Percentiles rank a stretch among this genome's conserved stretches.
Evolutionary conservation across 2,329 filamentous ascomycete genomes (phyloP).

Genomic region (Emergomyces orientalis): DNA sequence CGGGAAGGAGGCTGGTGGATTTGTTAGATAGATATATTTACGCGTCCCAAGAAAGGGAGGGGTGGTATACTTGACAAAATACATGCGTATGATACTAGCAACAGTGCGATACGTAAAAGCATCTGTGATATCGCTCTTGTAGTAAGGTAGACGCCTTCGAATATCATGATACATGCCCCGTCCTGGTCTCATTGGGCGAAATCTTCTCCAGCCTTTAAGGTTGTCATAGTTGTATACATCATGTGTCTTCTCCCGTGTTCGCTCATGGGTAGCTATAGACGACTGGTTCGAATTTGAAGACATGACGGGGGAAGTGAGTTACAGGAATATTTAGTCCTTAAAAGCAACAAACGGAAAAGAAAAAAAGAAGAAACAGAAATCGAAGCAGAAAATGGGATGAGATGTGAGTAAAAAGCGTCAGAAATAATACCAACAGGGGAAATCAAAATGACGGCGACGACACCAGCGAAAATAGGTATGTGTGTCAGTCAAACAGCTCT

Average conservation of each 20-base stretch:
- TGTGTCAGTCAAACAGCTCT: no score
- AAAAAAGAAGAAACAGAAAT: conserved; percentile 8
- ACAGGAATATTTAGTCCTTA: not conserved
- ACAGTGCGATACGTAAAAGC: conserved; percentile 47
- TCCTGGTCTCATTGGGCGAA: conserved; percentile 37
- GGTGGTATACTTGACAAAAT: conserved; percentile 40
- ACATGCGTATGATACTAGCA: conserved; percentile 49
- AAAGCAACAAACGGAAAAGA: not conserved
- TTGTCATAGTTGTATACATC: conserved; percentile 28
- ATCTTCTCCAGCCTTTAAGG: conserved; percentile 33
- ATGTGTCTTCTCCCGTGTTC: conserved; percentile 21
- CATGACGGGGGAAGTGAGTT: not conserved
- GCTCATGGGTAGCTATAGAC: not conserved
- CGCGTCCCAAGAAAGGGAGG: not conserved
- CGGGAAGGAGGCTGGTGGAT: conserved; percentile 42
- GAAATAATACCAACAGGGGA: no score
- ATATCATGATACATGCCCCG: conserved; percentile 49
- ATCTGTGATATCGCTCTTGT: conserved; percentile 48
- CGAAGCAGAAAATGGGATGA: not conserved
- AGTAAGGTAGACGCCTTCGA: conserved; percentile 45
- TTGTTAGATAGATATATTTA: not conserved
- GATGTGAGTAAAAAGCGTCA: no score
- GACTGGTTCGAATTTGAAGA: not conserved
- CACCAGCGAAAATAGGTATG: no score
- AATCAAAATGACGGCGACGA: no score